phyloP scores from a whole-genome alignment of 2,329 filamentous ascomycete species.

The Aspergillus sp. region DNA sequence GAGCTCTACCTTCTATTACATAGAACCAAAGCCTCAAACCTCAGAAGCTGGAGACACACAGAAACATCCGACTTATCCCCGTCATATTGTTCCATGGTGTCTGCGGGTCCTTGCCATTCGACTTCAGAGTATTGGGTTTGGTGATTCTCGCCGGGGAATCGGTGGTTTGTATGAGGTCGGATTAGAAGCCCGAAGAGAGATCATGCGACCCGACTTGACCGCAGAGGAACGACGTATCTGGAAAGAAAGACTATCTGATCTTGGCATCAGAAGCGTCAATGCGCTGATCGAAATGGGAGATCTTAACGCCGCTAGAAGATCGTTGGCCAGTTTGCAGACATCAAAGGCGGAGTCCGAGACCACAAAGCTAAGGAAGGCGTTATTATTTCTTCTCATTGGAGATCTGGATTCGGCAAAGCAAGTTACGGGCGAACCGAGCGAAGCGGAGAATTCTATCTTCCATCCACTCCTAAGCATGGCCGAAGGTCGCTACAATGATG shows the following conservation, averaged over 20 bases:
- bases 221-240: slow-evolving; percentile 63
- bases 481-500: slow-evolving; percentile 68
- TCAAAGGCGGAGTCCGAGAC: slow-evolving; percentile 28
- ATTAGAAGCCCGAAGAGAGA: slow-evolving; percentile 67
- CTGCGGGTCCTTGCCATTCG: slow-evolving; percentile 79
- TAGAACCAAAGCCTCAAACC: slow-evolving; percentile 28
- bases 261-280: slow-evolving; percentile 65
- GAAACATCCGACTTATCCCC: slow-evolving; percentile 63
- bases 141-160: slow-evolving; percentile 78
- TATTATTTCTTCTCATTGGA: slow-evolving; percentile 77
- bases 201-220: slow-evolving; percentile 52
- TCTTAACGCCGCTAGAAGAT: slow-evolving; percentile 71
- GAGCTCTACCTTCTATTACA: slow-evolving; percentile 54
- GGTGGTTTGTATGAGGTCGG: slow-evolving; percentile 90
- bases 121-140: slow-evolving; percentile 81
- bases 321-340: slow-evolving; percentile 61
- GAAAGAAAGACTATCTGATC: slow-evolving; percentile 69
- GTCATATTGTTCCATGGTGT: slow-evolving; percentile 80
- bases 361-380: slow-evolving; percentile 47
- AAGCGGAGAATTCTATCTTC: slow-evolving; percentile 41
- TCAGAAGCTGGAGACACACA: slow-evolving; percentile 58
- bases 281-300: slow-evolving; percentile 70
- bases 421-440: slow-evolving; percentile 45
- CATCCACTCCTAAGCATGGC: slow-evolving; percentile 74
- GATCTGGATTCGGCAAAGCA: slow-evolving; percentile 67